These are phyloP conservation scores for Neofusicoccum laricinum DNA, from an alignment of 2,329 filamentous ascomycete genomes.

Conservation along the genomic window DNA sequence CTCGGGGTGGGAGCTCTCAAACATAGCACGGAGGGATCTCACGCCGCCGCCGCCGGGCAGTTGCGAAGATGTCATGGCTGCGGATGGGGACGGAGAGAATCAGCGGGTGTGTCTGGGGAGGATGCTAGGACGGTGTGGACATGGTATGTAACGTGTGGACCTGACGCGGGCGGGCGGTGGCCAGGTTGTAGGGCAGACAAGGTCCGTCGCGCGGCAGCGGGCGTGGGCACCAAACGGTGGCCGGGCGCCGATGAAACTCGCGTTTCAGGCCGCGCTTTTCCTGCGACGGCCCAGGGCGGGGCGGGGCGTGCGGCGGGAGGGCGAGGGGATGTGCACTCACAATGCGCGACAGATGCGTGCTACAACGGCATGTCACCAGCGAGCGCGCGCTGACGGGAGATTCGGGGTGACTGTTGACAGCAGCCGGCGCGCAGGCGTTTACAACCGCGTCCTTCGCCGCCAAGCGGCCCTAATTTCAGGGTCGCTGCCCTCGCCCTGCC, in stretches of 20 bases:
- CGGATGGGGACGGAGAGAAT: conserved; percentile 14
- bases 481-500: background rate
- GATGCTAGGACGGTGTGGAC: background rate
- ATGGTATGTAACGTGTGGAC: background rate
- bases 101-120: background rate
- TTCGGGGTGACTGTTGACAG: background rate
- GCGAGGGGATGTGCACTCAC: background rate
- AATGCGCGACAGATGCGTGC: background rate
- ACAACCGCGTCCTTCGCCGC: background rate
- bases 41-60: conserved; percentile 41
- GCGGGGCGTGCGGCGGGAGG: background rate
- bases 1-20: conserved; percentile 40
- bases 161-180: conserved; percentile 3
- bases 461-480: conserved; percentile 1
- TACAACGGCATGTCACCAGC: background rate
- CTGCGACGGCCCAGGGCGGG: background rate
- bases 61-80: conserved; percentile 46
- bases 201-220: background rate
- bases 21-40: conserved; percentile 49
- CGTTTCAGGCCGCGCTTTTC: conserved; percentile 11
- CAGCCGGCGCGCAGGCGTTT: background rate
- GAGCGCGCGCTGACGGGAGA: background rate
- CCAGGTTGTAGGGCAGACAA: conserved; percentile 9
- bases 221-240: conserved; percentile 10
- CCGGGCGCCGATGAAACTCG: conserved; percentile 14